phyloP scores from a whole-genome alignment of 2,329 filamentous ascomycete species.

The Blastomyces silverae region DNA sequence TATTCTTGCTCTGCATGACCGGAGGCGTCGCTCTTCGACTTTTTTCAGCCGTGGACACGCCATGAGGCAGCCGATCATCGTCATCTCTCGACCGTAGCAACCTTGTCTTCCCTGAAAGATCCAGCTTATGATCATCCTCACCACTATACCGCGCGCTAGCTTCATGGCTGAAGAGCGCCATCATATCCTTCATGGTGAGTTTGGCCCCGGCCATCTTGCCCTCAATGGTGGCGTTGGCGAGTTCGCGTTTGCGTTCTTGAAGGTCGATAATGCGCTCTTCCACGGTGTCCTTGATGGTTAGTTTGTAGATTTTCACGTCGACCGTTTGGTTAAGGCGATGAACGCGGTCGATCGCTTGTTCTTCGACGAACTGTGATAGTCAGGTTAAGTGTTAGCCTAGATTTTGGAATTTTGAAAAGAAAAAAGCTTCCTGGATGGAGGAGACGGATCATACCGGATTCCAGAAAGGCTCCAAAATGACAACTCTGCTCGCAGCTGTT shows the following conservation, averaged over 20 bases:
- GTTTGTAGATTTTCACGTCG: conserved; percentile 90
- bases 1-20: conserved; percentile 20
- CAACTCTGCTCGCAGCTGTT: conserved; percentile 84
- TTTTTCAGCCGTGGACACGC: conserved; percentile 20
- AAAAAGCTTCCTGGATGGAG: not conserved
- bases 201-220: conserved; percentile 69
- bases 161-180: conserved; percentile 77
- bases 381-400: conserved; percentile 12
- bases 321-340: conserved; percentile 96
- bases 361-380: conserved; percentile 74
- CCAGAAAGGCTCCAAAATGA: conserved; percentile 98
- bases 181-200: conserved; percentile 85
- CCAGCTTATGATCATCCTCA: conserved; percentile 29
- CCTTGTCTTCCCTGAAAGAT: conserved; percentile 31
- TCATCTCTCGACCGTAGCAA: conserved; percentile 27
- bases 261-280: conserved; percentile 92
- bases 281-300: conserved; percentile 78
- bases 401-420: not conserved
- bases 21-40: conserved; percentile 21
- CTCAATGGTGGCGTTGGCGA: conserved; percentile 89
- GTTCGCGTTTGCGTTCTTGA: conserved; percentile 84
- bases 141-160: conserved; percentile 47
- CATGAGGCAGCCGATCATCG: conserved; percentile 22
- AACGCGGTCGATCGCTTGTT: conserved; percentile 96
- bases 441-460: conserved; percentile 61